Conservation (phyloP, 441 rosid genomes). For the Pelargonium australe region DNA sequence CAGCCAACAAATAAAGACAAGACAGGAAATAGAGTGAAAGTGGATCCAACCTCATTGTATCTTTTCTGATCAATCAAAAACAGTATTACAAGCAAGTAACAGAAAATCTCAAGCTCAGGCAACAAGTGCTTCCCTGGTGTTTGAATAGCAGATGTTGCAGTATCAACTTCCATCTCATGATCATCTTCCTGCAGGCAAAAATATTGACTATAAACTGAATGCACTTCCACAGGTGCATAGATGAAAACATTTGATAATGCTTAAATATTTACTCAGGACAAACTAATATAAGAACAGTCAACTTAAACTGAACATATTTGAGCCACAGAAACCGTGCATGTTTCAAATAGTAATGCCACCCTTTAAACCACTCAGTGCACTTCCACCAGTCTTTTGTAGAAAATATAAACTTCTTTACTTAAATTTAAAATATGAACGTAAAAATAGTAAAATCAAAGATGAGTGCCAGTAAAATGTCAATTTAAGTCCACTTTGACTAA, state of each 20-base stretch:
- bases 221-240: not conserved
- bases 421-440: no score
- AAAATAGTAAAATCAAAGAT: no score
- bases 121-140: slow-evolving; percentile 34
- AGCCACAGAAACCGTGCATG: no score
- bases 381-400: no score
- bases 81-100: slow-evolving; percentile 46
- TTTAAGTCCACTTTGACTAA: no score
- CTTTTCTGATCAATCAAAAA: slow-evolving; percentile 52
- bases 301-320: no score
- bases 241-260: not conserved
- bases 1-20: not conserved
- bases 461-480: no score
- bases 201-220: not conserved
- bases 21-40: not conserved
- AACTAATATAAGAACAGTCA: not conserved
- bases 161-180: slow-evolving; percentile 53
- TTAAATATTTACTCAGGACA: not conserved
- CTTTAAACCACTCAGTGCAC: no score
- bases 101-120: slow-evolving; percentile 47
- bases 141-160: slow-evolving; percentile 33
- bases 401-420: no score
- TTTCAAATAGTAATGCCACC: no score
- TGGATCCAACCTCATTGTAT: slow-evolving; percentile 24
- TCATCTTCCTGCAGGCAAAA: slow-evolving; percentile 35